Evolutionary conservation across 2,329 filamentous ascomycete species (phyloP).

Genomic region (Chaetomiaceae sp.): DNA sequence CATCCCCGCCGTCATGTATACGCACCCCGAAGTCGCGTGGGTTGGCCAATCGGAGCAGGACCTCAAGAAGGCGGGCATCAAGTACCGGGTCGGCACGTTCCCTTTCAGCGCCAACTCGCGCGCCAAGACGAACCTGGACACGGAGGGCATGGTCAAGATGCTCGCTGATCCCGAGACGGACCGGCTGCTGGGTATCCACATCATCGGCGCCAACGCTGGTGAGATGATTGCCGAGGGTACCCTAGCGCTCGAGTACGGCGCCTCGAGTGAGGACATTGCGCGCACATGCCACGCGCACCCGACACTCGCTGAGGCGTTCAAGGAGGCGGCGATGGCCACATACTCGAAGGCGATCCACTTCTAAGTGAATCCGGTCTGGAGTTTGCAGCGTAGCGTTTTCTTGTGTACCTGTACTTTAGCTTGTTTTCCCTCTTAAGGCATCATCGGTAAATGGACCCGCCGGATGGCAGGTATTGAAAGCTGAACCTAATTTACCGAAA

Average conservation of each 20-base stretch:
- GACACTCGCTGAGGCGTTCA: constrained; percentile 94
- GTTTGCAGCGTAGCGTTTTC: constrained; percentile 13
- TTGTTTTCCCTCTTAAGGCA: constrained; percentile 22
- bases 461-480: constrained; percentile 17
- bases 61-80: constrained; percentile 80
- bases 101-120: constrained; percentile 97
- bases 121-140: constrained; percentile 97
- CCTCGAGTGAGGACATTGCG: constrained; percentile 89
- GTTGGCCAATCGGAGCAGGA: constrained; percentile 97
- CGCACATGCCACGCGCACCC: constrained; percentile 96
- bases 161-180: constrained; percentile 94
- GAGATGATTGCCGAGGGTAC: constrained; percentile 99
- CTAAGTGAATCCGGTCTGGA: constrained; percentile 44
- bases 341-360: constrained; percentile 95
- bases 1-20: constrained; percentile 99
- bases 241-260: constrained; percentile 92
- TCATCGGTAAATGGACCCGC: constrained; percentile 24
- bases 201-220: constrained; percentile 90
- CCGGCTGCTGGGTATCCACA: constrained; percentile 90
- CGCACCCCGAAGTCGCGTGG: constrained; percentile 96
- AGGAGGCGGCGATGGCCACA: constrained; percentile 98
- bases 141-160: constrained; percentile 96
- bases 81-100: constrained; percentile 91
- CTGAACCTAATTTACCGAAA: constrained; percentile 5
- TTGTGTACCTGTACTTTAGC: constrained; percentile 29